These are phyloP conservation scores for Articulospora tetracladia DNA, from an alignment of 495 filamentous ascomycete species.

Conservation along the genomic window DNA sequence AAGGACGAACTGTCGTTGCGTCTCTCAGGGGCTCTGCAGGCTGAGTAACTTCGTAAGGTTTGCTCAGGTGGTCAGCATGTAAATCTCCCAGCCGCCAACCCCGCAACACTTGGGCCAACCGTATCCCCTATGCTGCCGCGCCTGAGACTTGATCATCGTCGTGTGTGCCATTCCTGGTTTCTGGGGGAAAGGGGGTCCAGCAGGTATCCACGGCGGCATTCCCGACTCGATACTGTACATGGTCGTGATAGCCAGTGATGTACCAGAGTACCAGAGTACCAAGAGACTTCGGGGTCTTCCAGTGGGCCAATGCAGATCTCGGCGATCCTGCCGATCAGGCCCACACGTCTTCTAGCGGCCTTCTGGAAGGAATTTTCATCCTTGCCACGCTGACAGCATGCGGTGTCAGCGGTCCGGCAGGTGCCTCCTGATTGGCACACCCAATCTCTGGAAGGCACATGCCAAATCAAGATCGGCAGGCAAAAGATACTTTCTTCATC, in stretches of 20 bases:
- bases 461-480: background rate
- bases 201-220: background rate
- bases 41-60: background rate
- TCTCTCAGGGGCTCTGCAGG: background rate
- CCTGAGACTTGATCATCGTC: background rate
- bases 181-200: background rate
- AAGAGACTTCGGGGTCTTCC: background rate
- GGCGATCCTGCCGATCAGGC: background rate
- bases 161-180: background rate
- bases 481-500: background rate
- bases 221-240: background rate
- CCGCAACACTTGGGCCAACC: background rate
- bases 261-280: too few species aligned
- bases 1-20: background rate
- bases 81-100: background rate
- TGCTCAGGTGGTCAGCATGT: background rate
- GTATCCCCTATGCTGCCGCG: background rate
- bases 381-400: background rate
- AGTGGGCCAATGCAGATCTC: background rate
- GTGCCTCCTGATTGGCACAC: background rate
- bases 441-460: background rate
- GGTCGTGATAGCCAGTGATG: too few species aligned
- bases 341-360: background rate
- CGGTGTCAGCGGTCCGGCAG: background rate
- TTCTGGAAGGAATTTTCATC: background rate